Percentiles rank a stretch among this genome's conserved stretches.
phyloP scores from a whole-genome alignment of 306 rosid species.

The Hylodesmum podocarpum region DNA sequence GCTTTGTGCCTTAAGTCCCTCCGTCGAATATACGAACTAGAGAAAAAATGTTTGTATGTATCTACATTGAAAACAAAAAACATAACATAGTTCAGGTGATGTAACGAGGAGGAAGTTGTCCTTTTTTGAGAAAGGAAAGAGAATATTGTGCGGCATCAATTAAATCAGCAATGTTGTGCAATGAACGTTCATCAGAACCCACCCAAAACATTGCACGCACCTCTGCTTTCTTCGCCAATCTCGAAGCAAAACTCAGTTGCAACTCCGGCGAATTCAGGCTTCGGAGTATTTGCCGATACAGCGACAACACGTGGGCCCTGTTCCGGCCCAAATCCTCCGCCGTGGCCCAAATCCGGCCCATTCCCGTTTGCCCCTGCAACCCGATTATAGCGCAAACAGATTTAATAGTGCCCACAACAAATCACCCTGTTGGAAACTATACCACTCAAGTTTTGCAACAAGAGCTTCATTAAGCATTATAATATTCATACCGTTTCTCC shows the following conservation, averaged over 20 bases:
- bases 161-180: conserved; percentile 70
- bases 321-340: conserved; percentile 74
- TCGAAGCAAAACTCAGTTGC: conserved; percentile 62
- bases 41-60: too few species aligned
- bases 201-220: conserved; percentile 25
- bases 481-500: too few species aligned
- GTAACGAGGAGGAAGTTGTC: not conserved
- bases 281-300: conserved; percentile 68
- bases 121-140: not conserved
- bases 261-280: conserved; percentile 72
- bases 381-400: too few species aligned
- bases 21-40: too few species aligned
- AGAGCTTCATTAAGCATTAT: too few species aligned
- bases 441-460: too few species aligned
- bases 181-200: not conserved
- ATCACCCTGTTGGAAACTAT: too few species aligned
- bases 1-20: too few species aligned
- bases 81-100: not conserved
- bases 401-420: too few species aligned
- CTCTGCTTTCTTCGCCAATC: conserved; percentile 67
- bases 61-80: too few species aligned
- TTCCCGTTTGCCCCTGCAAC: too few species aligned
- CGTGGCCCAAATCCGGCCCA: conserved; percentile 78
- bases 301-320: conserved; percentile 61
- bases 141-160: conserved; percentile 65